A percentile compares a stretch with the other conserved stretches of the same genome.
These are phyloP conservation scores for Coemansia sp. DNA, from an alignment of 371 early-diverging fungal species.

Conservation along the genomic window DNA sequence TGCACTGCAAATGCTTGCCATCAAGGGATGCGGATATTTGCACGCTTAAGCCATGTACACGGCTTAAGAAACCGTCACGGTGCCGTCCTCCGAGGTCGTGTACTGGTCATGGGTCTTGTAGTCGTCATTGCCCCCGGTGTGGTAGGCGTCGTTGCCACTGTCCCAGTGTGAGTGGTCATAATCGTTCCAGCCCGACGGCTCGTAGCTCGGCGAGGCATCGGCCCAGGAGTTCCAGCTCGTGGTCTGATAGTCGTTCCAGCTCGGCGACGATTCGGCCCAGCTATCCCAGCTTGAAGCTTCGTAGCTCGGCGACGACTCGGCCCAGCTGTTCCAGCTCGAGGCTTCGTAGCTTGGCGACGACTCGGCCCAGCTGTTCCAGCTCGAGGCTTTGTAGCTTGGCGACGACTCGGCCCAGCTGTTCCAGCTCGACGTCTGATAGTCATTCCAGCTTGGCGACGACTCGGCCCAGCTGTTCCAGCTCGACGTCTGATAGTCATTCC, in stretches of 20 bases:
- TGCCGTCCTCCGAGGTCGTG: no score
- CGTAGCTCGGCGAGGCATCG: not conserved
- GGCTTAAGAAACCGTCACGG: no score
- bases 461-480: not conserved
- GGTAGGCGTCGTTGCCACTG: not conserved
- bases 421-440: not conserved
- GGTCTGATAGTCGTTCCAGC: not conserved
- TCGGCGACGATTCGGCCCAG: not conserved
- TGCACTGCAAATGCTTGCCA: no score
- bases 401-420: not conserved
- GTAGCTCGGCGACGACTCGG: not conserved
- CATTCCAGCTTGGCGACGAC: not conserved
- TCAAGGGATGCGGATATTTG: no score
- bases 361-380: not conserved
- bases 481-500: not conserved
- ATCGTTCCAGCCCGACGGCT: not conserved
- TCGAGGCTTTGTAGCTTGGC: not conserved
- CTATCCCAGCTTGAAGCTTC: constrained; percentile 1
- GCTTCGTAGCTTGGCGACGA: not conserved
- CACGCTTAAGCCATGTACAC: no score
- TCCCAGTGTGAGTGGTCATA: not conserved
- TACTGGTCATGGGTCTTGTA: constrained; percentile 3
- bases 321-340: not conserved
- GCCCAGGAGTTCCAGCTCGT: not conserved
- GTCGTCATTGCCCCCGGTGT: constrained; percentile 3